Conservation (phyloP, 305 asterid species). For the Rubia peregrina region DNA sequence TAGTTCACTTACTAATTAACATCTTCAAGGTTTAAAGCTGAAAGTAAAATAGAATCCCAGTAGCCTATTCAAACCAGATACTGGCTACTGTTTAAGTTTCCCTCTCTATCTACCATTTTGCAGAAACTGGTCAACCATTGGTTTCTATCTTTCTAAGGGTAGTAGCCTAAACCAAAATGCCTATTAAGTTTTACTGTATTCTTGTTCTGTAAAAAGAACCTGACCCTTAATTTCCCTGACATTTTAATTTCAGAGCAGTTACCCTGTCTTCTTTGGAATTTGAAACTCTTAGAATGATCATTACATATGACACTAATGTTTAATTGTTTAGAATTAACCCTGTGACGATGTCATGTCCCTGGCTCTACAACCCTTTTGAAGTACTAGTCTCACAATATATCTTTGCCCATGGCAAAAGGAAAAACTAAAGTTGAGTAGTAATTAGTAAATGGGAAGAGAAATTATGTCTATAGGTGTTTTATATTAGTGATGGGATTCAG, state of each 20-base stretch:
- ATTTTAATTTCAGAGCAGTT: background rate
- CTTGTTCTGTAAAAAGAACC: background rate
- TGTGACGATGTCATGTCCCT: background rate
- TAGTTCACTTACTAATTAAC: background rate
- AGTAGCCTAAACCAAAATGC: background rate
- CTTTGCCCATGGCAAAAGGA: background rate
- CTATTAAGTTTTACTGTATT: background rate
- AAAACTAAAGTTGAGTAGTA: background rate
- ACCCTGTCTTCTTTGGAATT: constrained; percentile 1
- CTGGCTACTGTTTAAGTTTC: background rate
- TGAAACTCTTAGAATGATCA: background rate
- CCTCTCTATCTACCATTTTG: background rate
- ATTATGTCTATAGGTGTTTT: background rate
- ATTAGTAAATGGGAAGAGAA: background rate
- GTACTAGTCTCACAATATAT: background rate
- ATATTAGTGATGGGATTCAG: background rate
- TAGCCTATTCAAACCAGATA: background rate
- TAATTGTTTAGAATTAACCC: background rate
- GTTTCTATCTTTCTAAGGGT: background rate
- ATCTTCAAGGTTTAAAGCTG: background rate
- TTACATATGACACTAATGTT: background rate
- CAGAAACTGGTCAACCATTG: background rate
- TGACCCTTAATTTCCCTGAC: background rate
- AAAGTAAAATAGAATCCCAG: too few relatives aligned
- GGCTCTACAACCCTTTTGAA: background rate